These are phyloP conservation scores for Ustilago curta DNA, from an alignment of 1,284 basidiomycete genomes.

Conservation along the genomic window DNA sequence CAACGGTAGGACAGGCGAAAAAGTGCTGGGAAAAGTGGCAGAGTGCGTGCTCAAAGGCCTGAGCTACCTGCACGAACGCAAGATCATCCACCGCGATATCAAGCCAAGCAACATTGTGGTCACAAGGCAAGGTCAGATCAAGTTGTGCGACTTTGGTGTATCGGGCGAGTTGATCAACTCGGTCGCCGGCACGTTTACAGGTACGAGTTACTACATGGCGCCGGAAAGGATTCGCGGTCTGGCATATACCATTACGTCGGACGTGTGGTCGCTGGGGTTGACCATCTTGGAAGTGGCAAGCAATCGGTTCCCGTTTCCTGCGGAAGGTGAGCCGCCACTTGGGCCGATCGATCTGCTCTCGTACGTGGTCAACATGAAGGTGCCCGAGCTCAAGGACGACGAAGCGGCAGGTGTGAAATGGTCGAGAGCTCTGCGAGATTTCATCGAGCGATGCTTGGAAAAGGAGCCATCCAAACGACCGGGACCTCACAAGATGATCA, in stretches of 20 bases:
- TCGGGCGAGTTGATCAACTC: conserved; percentile 93
- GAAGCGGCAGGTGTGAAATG: conserved; percentile 74
- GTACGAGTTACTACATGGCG: conserved; percentile 98
- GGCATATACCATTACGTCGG: conserved; percentile 90
- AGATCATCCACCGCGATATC: conserved; percentile 96
- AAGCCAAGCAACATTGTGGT: conserved; percentile 96
- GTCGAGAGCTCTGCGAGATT: conserved; percentile 90
- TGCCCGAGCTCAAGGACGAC: conserved; percentile 78
- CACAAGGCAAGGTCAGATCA: conserved; percentile 85
- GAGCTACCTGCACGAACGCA: conserved; percentile 87
- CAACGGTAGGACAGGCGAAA: conserved; percentile 86
- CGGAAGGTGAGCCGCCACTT: conserved; percentile 75
- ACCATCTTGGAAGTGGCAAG: conserved; percentile 92
- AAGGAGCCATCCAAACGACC: conserved; percentile 76
- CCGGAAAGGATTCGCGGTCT: conserved; percentile 92
- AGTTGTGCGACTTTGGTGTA: conserved; percentile 95
- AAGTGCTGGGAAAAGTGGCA: conserved; percentile 89
- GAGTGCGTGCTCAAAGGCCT: conserved; percentile 92
- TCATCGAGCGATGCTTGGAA: conserved; percentile 85
- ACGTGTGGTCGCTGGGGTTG: conserved; percentile 98
- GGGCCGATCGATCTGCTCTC: conserved; percentile 93
- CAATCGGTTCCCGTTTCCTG: conserved; percentile 95
- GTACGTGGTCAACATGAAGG: conserved; percentile 88
- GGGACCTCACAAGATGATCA: conserved; percentile 84
- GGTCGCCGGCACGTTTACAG: conserved; percentile 92